Conservation (phyloP, 331 rosid species). For the Acacia concinna region DNA sequence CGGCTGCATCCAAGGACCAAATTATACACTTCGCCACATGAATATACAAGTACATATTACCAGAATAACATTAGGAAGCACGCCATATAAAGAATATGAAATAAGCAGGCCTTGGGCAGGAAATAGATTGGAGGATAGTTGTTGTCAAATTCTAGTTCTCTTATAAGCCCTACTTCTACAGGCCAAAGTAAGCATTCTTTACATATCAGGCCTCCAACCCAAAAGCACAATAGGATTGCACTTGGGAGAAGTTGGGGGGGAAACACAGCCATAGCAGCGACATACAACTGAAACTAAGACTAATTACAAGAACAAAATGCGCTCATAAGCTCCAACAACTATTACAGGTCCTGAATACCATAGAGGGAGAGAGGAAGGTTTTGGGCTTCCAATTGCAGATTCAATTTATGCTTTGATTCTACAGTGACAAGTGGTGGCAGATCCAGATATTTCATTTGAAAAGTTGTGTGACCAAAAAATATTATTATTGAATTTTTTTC, state of each 20-base stretch:
- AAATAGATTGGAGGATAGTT: background rate
- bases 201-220: constrained; percentile 4
- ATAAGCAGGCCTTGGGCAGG: background rate
- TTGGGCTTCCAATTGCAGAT: background rate
- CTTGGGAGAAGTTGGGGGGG: background rate
- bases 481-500: background rate
- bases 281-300: background rate
- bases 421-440: background rate
- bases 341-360: background rate
- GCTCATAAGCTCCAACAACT: background rate
- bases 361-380: background rate
- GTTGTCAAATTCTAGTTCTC: background rate
- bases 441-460: background rate
- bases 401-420: background rate
- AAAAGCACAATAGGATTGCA: background rate
- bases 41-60: background rate
- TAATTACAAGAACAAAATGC: background rate
- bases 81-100: background rate
- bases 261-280: background rate
- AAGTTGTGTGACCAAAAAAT: background rate
- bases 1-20: constrained; percentile 50
- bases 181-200: background rate
- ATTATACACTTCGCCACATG: constrained; percentile 22
- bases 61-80: background rate
- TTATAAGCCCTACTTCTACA: background rate